Evolutionary conservation across 192 early-diverging fungal genomes (phyloP).

Genomic region (Ambispora gerdemannii): DNA sequence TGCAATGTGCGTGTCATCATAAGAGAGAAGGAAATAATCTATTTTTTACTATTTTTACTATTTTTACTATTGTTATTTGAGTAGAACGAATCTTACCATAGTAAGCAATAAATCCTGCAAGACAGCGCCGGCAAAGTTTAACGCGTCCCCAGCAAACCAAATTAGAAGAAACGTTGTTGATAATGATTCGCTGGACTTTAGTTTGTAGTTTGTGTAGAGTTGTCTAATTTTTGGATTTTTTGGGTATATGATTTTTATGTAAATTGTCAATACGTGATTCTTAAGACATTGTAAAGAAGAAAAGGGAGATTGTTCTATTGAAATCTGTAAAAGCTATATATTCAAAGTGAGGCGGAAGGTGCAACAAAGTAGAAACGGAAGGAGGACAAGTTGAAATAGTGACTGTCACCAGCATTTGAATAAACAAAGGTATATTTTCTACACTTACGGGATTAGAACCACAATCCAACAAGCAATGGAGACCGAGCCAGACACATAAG

Average conservation of each 20-base stretch:
- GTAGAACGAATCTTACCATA: constrained; percentile 45
- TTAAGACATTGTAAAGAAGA: neutral
- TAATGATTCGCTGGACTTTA: constrained; percentile 73
- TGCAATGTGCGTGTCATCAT: too few species aligned
- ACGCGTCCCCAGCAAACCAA: constrained; percentile 77
- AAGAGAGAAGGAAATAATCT: too few species aligned
- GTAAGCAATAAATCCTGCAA: constrained; percentile 70
- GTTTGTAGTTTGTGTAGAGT: constrained; percentile 72
- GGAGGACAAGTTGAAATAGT: too few species aligned
- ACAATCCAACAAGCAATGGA: constrained; percentile 77
- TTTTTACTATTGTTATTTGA: too few species aligned
- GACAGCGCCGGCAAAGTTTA: constrained; percentile 69
- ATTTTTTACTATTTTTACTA: too few species aligned
- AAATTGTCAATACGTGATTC: too few species aligned
- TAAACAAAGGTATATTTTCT: too few species aligned
- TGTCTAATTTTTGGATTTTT: too few species aligned
- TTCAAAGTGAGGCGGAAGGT: neutral
- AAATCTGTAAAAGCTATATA: neutral
- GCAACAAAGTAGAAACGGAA: neutral
- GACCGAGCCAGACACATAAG: constrained; percentile 58
- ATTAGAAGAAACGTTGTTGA: constrained; percentile 68
- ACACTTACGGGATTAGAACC: constrained; percentile 76
- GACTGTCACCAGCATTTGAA: neutral
- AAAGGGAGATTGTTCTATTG: neutral
- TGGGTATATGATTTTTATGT: too few species aligned